Percentiles rank a stretch among this genome's conserved stretches.
These are phyloP conservation scores for Salinomyces thailandicus DNA, from an alignment of 2,329 filamentous ascomycete genomes.

Conservation along the genomic window DNA sequence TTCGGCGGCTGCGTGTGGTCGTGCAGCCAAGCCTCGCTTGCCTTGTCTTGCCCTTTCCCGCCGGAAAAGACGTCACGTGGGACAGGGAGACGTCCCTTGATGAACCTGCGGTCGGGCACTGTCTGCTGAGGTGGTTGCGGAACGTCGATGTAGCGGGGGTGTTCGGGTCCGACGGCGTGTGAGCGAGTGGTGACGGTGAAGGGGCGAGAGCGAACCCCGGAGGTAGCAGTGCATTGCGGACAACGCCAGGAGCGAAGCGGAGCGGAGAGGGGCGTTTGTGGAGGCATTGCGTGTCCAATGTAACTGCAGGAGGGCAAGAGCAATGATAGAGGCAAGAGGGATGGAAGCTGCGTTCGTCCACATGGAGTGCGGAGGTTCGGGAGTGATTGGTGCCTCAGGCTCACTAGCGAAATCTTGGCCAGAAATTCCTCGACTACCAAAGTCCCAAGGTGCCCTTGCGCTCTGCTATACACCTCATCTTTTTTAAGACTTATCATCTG, in stretches of 20 bases:
- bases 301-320: no score
- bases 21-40: constrained; percentile 37
- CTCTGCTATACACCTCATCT: no score
- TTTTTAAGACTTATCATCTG: no score
- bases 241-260: constrained; percentile 25
- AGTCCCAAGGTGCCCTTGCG: no score
- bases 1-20: constrained; percentile 10
- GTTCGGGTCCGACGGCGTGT: constrained; percentile 62
- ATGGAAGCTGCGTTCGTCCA: constrained; percentile 1
- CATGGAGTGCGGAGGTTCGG: constrained; percentile 4
- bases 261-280: constrained; percentile 26
- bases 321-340: neutral
- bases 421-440: constrained; percentile 1
- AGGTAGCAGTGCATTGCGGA: constrained; percentile 25
- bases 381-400: constrained; percentile 1
- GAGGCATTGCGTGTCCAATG: constrained; percentile 32
- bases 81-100: constrained; percentile 73
- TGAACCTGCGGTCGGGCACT: constrained; percentile 34
- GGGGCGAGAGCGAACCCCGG: no score
- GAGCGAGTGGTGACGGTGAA: constrained; percentile 39
- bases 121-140: constrained; percentile 65
- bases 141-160: constrained; percentile 75
- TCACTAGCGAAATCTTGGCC: constrained; percentile 1
- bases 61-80: constrained; percentile 67
- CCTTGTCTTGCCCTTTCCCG: constrained; percentile 37